These are phyloP conservation scores for Saturnispora silvae DNA, from an alignment of 805 yeast genomes.

Conservation along the genomic window DNA sequence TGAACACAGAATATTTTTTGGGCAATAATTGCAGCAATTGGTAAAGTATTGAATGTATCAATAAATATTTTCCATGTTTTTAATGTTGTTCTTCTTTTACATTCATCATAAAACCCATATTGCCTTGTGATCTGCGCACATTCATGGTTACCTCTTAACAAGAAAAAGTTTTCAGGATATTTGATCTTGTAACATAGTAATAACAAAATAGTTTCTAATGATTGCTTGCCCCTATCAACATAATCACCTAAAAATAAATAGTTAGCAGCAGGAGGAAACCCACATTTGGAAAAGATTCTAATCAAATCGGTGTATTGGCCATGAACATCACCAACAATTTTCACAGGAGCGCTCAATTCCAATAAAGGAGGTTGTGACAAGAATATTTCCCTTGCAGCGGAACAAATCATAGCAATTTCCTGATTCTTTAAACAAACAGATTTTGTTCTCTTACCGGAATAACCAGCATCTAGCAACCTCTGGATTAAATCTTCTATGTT, in stretches of 20 bases:
- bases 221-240: constrained; percentile 96
- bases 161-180: constrained; percentile 91
- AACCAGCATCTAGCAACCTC: constrained; percentile 88
- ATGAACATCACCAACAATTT: constrained; percentile 89
- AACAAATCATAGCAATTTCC: constrained; percentile 83
- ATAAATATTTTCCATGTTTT: constrained; percentile 91
- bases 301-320: constrained; percentile 92
- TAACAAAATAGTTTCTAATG: constrained; percentile 81
- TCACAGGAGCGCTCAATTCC: constrained; percentile 79
- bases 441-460: constrained; percentile 87
- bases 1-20: constrained; percentile 90
- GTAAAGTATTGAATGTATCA: constrained; percentile 91
- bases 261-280: constrained; percentile 91
- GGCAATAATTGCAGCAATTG: constrained; percentile 92
- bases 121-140: constrained; percentile 95
- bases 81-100: constrained; percentile 85
- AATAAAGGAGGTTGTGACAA: constrained; percentile 81
- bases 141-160: constrained; percentile 93
- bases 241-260: constrained; percentile 92
- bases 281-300: constrained; percentile 88
- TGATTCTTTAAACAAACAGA: constrained; percentile 77
- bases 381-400: constrained; percentile 80
- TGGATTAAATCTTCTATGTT: constrained; percentile 85
- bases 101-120: constrained; percentile 96
- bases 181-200: constrained; percentile 89